Base-by-base conservation (phyloP, 2,329 filamentous ascomycete genomes). In the Rugonectria rugulosa region DNA sequence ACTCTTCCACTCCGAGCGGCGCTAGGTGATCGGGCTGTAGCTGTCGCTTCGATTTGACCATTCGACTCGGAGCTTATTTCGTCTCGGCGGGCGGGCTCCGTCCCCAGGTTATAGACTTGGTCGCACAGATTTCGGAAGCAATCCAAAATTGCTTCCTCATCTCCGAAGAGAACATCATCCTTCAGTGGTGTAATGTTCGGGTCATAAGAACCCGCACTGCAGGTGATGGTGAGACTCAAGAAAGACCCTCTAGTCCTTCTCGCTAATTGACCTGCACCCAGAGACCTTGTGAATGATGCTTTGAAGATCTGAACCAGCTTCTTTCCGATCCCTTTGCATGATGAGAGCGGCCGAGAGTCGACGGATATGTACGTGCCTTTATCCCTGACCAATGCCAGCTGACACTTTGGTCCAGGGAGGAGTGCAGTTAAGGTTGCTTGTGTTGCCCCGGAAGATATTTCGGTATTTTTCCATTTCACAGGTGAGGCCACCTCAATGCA, bases 161-260 rank as follows among this genome's bases (percentile, higher is more conserved):
- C 76, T 5, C 76, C 77, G 65, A 93, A 92, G 1, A 91, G 66
- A 2, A 93, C 80, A 63, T 91, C 85, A 53, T 91, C 85, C 68
- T 93, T 93, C 4, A 84, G 77, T 4, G 89, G 84, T 56, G 91
- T 86, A 6, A 92, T 72, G 61, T 92, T 93, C 2, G 81, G 77
- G 71, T 93, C 90, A 64, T 93, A 93, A 54, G 78, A 86, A 23
- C 80, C 79, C 1, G 75, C 68, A 0, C 84, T 81, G 65, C 88
- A 92, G 12, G 69, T 70, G 24, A 93, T 85, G 53, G 86, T 82
- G 31, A 93, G 71, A 34, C 79, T 79, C 34, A 92, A 71, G 66
- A 92, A 92, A 0, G 81, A 80, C 45, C 84, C 81, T 15, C 77
- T 79, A 19, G 77, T 61, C 9, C 60, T 44, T 40, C 61, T 65